Conservation (phyloP, 768 basidiomycete species). For the Pholiota molesta region DNA sequence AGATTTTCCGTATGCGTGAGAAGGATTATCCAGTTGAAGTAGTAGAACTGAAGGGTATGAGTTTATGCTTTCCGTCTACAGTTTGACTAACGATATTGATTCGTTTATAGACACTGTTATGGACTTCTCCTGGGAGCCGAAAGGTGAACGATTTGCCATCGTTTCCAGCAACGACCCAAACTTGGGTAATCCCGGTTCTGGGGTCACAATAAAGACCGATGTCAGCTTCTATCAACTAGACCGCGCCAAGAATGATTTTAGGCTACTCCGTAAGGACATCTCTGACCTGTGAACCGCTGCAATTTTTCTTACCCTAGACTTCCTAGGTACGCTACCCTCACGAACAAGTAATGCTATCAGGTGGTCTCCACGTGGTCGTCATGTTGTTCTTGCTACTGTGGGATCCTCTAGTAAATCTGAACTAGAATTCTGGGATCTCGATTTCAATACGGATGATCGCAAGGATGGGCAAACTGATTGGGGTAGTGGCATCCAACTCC, state of each 20-base stretch:
- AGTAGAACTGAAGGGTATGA: constrained; percentile 90
- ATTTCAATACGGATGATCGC: constrained; percentile 75
- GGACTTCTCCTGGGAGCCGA: constrained; percentile 99
- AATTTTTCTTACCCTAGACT: constrained; percentile 5
- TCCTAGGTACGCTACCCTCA: constrained; percentile 69
- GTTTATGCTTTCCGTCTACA: too few relatives aligned
- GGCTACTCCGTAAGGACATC: constrained; percentile 68
- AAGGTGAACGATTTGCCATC: constrained; percentile 94
- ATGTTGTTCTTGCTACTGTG: constrained; percentile 94
- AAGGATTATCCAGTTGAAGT: constrained; percentile 98
- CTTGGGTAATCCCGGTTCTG: constrained; percentile 85
- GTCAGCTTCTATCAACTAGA: constrained; percentile 96
- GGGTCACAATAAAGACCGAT: constrained; percentile 94
- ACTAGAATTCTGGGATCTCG: constrained; percentile 98
- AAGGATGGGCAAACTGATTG: constrained; percentile 70
- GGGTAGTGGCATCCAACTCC: constrained; percentile 83
- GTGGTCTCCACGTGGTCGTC: constrained; percentile 96
- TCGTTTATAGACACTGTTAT: constrained; percentile 76
- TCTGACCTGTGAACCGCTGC: constrained; percentile 5
- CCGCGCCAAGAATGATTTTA: constrained; percentile 92
- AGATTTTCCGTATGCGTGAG: constrained; percentile 96
- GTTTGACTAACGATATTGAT: too few relatives aligned
- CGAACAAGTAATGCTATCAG: constrained; percentile 93
- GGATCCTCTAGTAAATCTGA: constrained; percentile 96
- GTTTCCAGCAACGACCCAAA: constrained; percentile 95